These are phyloP conservation scores for Geoglossum glabrum DNA, from an alignment of 495 filamentous ascomycete genomes.

Conservation along the genomic window DNA sequence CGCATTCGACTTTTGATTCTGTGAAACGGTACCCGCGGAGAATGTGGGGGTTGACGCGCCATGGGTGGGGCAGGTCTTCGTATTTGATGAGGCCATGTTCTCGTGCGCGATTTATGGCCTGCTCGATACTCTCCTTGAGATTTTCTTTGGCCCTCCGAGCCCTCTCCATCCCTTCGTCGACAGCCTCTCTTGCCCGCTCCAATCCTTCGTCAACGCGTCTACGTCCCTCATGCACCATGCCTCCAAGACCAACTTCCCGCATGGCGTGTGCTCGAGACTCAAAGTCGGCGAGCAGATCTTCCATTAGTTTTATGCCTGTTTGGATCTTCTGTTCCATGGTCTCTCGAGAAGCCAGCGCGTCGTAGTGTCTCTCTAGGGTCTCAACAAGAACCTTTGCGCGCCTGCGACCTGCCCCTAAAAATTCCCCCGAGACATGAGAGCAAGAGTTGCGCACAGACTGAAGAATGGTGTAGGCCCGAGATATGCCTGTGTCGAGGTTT, in stretches of 20 bases:
- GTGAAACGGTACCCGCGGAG: constrained; percentile 79
- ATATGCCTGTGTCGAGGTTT: constrained; percentile 62
- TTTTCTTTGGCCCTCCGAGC: constrained; percentile 57
- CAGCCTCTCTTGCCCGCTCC: constrained; percentile 52
- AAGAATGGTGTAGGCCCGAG: constrained; percentile 61
- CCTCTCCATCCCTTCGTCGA: constrained; percentile 69
- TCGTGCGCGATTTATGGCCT: constrained; percentile 54
- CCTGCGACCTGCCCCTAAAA: constrained; percentile 70
- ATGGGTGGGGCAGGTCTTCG: constrained; percentile 75
- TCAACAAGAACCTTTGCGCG: constrained; percentile 80
- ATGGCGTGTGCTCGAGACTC: constrained; percentile 65
- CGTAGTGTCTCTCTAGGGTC: constrained; percentile 78
- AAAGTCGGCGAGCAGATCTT: constrained; percentile 61
- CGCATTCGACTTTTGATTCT: constrained; percentile 67
- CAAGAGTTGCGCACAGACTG: constrained; percentile 77
- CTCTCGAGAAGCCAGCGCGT: constrained; percentile 66
- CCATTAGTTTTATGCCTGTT: constrained; percentile 68
- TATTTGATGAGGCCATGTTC: constrained; percentile 73
- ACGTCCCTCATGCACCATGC: constrained; percentile 47
- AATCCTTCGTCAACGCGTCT: constrained; percentile 55
- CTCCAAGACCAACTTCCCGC: constrained; percentile 24
- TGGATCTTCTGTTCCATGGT: constrained; percentile 82
- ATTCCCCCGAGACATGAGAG: constrained; percentile 72
- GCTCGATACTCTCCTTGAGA: constrained; percentile 60
- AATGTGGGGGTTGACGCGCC: constrained; percentile 92